A percentile compares a stretch with the other conserved stretches of the same genome.
These are phyloP conservation scores for Pelargonium citronellum DNA, from an alignment of 441 rosid species.

Conservation along the genomic window DNA sequence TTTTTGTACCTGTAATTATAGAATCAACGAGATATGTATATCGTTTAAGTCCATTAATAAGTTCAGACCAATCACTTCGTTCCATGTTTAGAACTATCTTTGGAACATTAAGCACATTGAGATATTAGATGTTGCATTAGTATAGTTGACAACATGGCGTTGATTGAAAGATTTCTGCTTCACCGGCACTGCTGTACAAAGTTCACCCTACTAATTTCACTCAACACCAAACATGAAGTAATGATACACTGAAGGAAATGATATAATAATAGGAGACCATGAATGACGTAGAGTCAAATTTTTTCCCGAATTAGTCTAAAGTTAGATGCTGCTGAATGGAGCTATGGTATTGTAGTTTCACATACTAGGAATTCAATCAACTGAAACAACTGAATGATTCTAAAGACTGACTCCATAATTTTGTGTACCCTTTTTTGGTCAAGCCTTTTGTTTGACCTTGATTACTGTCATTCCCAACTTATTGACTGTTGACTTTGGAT, in stretches of 20 bases:
- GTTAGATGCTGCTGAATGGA: background rate
- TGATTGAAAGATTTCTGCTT: background rate
- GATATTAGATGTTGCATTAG: background rate
- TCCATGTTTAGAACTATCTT: background rate
- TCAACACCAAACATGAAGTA: too few relatives aligned
- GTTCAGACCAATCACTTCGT: background rate
- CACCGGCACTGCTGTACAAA: too few relatives aligned
- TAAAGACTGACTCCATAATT: background rate
- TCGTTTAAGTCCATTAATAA: background rate
- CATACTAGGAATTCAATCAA: background rate
- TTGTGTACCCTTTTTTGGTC: background rate
- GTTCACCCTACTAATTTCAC: too few relatives aligned
- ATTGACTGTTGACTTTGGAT: background rate
- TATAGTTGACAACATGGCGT: background rate
- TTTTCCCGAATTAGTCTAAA: background rate
- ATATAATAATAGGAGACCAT: background rate
- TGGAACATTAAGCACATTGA: background rate
- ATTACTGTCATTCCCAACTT: too few relatives aligned
- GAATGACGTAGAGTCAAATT: background rate
- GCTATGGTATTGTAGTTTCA: background rate
- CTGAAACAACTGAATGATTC: background rate
- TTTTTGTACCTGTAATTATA: background rate
- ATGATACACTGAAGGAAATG: too few relatives aligned
- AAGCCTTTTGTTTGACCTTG: too few relatives aligned
- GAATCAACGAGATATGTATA: background rate